Base-by-base conservation (phyloP, 805 yeast species). In the Nakazawaea wyomingensis region DNA sequence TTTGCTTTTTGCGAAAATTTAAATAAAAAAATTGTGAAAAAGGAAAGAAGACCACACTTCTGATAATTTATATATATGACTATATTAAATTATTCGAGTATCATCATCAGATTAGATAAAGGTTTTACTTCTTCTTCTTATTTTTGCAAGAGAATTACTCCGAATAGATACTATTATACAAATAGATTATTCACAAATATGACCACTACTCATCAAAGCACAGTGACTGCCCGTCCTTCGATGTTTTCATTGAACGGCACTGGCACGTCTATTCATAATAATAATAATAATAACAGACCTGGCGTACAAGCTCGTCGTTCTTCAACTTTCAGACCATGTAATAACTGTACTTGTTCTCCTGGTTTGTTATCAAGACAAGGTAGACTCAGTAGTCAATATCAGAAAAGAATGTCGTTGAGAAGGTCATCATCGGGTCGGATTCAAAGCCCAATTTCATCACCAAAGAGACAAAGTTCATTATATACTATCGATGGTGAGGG, bases 311-410 rank as follows among this genome's bases (percentile, higher is more conserved):
- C 10, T 13, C 43, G 43, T 34, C 43, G 39, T 6, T 22, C 43
- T 11, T 38, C 67, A 42, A 57, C 62, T n/a, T 53, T 57, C 31
- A 66, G 76, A 55, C 74, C 77, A 11, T 85, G 93, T 58, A 69
- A 74, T 37, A 80, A 85, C 64, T 85, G 95, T 65, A 83, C 88
- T 2, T 85, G 95, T 58, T 83, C 91, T 0, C 93, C 93, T 4
- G 95, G 95, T 3, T 65, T 85, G 34, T 61, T 85, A 37, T 79
- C 88, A 24, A 71, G 95, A 54, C 75, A 71, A 47, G 77, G 76
- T 54, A 71, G 82, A 52, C 68, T 86, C 52, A 71, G 84, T 16
- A 71, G 84, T 0, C 56, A 72, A 22, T 66, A 60, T 38, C 43
- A 55, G 31, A 60, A 55, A 37, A 50, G 64, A 36, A 56, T 64